Evolutionary conservation across 129 eudicot genomes (phyloP).

Genomic region (Pittosporum tobira): DNA sequence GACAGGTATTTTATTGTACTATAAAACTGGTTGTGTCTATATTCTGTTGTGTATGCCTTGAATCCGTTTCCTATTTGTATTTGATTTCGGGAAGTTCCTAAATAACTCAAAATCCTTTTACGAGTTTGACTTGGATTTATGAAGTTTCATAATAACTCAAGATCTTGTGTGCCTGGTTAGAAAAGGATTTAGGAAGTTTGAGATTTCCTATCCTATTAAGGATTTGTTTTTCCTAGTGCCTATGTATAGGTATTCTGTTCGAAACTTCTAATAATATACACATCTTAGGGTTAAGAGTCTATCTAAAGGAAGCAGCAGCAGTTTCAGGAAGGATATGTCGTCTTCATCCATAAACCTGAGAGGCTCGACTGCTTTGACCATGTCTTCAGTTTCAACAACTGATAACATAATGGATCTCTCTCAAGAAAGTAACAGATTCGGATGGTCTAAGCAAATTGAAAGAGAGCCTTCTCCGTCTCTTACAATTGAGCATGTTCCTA

Average conservation of each 20-base stretch:
- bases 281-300: conserved; percentile 59
- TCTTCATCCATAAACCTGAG: conserved; percentile 37
- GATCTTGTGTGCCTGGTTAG: too few species aligned
- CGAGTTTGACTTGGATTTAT: too few species aligned
- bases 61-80: too few species aligned
- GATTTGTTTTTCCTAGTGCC: too few species aligned
- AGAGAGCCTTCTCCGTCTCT: conserved; percentile 25
- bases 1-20: conserved; percentile 36
- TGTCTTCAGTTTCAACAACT: conserved; percentile 19
- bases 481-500: conserved; percentile 29
- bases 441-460: conserved; percentile 45
- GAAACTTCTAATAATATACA: conserved; percentile 9
- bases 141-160: too few species aligned
- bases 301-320: conserved; percentile 53
- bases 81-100: too few species aligned
- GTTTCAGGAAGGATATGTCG: conserved; percentile 39
- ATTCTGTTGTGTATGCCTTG: too few species aligned
- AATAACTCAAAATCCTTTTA: too few species aligned
- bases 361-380: conserved; percentile 32
- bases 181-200: too few species aligned
- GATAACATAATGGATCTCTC: conserved; percentile 25
- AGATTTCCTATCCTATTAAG: too few species aligned
- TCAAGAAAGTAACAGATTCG: conserved; percentile 34
- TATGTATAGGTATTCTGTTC: too few species aligned
- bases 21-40: neutral